Base-by-base conservation (phyloP, 2,329 filamentous ascomycete genomes). In the Cryphonectria japonica region DNA sequence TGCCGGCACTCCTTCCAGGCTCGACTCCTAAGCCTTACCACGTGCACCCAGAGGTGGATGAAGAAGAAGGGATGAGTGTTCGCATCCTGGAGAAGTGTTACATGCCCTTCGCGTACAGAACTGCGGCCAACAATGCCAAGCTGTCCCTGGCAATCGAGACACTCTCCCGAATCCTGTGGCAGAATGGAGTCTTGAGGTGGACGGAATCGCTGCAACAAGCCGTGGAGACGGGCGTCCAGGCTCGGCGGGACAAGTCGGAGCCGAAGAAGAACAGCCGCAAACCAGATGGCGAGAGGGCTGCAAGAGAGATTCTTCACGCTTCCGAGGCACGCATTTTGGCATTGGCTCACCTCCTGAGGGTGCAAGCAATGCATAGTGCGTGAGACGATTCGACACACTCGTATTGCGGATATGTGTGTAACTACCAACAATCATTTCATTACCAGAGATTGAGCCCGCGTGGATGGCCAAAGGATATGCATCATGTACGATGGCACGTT, bases 71-170 rank as follows among this genome's bases (percentile, higher is more conserved):
- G 26, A 76, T 89, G 60, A 85, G 84, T 6, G 76, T 80, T 32
- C 75, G 75, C 8, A 85, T 89, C 73, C 78, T 89, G 59, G 82
- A 85, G 76, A 78, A 83, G 60, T 90, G 89, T 76, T 95, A 89
- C 78, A 84, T 94, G 2, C 88, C 88, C 0, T 89, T 86, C 74
- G 84, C 91, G 0, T 91, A 93, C 1, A 90, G 88, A 71, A 88
- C 86, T 0, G 79, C 86, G 0, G 85, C 88, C 29, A 92, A 94
- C 73, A 95, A 96, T 75, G 90, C 91, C 39, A 92, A 92, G 78
- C 84, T 95, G 52, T 90, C 91, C 1, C 80, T 95, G 13, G 79
- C 92, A 41, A 81, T 94, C 0, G 93, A 95, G 80, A 85, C 84
- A 1, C 79, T 93, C 66, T 76, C 93, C 41, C 85, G 89, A 62